Evolutionary conservation across 2,329 filamentous ascomycete species (phyloP), one percentile per base, ranked within the genome.

Genomic region (Pezicula carpinea): DNA sequence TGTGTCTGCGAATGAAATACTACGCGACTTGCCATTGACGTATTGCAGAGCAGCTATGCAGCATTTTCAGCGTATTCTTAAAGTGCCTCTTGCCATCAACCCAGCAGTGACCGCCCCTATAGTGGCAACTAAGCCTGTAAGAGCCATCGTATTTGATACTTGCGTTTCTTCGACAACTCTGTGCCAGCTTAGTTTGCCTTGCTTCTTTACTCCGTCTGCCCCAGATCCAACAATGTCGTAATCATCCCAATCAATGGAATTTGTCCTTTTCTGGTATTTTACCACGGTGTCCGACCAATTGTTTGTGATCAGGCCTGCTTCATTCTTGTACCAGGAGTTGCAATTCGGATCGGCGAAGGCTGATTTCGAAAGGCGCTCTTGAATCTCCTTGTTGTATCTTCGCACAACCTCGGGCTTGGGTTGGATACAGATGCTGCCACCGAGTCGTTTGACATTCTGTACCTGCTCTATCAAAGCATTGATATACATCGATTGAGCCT

Each of bases 321-420:
- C 67, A 18, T 70, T 74, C 64, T 80, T 80, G 56, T 81, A 81
- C 77, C 78, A 81, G 39, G 65, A 71, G 15, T 66, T 67, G 53
- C 77, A 81, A 19, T 69, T 72, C 0, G 73, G 71, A 50, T 80
- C 75, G 3, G 75, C 75, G 53, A 81, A 81, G 6, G 66, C 67
- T 31, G 64, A 72, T 8, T 62, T 66, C 10, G 57, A 54, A 5
- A 81, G 63, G 1, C 66, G 55, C 0, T 59, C 51, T 55, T 80
- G 76, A 1, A 80, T 60, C 11, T 64, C 52, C 0, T 63, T 59
- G 48, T 80, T 79, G 61, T 69, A 79, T 7, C 52, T 61, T 5
- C 66, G 58, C 3, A 76, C 57, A 3, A 62, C 58, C 0, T 59
- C 51, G 0, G 60, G 45, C 33, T 69, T 72, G 0, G 76, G 76